Percentiles rank a stretch among this genome's conserved stretches.
These are phyloP conservation scores for Tylopilus plumbeoviolaceoides DNA, from an alignment of 768 basidiomycete species.

Conservation along the genomic window DNA sequence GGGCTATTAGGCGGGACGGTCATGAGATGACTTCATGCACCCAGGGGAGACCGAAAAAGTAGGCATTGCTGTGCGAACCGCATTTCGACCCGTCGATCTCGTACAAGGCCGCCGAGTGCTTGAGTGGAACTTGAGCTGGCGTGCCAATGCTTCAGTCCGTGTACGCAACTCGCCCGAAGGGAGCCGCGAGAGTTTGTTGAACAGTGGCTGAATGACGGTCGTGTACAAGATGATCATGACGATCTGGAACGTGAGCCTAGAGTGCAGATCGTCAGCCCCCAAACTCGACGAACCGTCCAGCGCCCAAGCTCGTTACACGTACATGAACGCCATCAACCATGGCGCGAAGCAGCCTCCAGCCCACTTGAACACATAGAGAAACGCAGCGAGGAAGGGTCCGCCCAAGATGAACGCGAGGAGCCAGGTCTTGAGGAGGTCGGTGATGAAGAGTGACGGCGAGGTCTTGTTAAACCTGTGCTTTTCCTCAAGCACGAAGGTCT, in stretches of 20 bases:
- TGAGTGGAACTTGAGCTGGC: constrained; percentile 85
- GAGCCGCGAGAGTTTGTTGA: constrained; percentile 94
- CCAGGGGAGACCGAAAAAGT: constrained; percentile 98
- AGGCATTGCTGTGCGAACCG: constrained; percentile 92
- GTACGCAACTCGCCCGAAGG: constrained; percentile 69
- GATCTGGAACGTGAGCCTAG: constrained; percentile 77
- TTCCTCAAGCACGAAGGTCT: constrained; percentile 92
- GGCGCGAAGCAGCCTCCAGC: constrained; percentile 94
- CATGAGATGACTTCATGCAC: too few species aligned
- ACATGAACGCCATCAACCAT: constrained; percentile 93
- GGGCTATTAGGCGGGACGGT: not conserved
- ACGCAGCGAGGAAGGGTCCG: constrained; percentile 79
- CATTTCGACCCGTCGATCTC: constrained; percentile 98
- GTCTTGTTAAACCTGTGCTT: constrained; percentile 98
- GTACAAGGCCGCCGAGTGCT: constrained; percentile 75
- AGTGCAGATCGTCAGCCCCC: constrained; percentile 25
- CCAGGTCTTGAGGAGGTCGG: constrained; percentile 82
- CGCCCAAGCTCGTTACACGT: constrained; percentile 18
- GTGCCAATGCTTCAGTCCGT: constrained; percentile 74
- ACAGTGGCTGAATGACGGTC: constrained; percentile 87
- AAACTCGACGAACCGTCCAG: not conserved
- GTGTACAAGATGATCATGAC: constrained; percentile 81
- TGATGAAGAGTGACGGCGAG: constrained; percentile 67
- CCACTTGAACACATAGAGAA: constrained; percentile 94
- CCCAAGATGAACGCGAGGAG: constrained; percentile 69